Evolutionary conservation across 768 basidiomycete species (phyloP).

Genomic region (Scleroderma citrinum): DNA sequence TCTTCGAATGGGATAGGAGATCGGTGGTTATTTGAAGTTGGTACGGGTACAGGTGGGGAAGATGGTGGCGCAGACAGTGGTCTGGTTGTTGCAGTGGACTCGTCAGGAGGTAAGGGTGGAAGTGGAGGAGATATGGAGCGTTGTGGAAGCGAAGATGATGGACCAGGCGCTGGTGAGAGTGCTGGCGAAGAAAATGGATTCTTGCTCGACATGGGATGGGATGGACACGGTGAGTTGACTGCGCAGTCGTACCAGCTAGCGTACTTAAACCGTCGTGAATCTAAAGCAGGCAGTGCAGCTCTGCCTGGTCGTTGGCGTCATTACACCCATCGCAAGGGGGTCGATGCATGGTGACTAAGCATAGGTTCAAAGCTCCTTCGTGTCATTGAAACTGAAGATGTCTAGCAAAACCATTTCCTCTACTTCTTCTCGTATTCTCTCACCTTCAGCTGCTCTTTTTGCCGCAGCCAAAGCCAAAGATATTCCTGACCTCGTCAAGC

Average conservation of each 20-base stretch:
- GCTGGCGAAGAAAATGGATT: slow-evolving; percentile 14
- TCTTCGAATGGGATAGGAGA: slow-evolving; percentile 28
- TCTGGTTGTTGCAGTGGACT: neutral
- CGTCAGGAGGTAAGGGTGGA: slow-evolving; percentile 1
- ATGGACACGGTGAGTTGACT: no score
- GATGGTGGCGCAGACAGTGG: neutral
- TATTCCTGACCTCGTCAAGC: slow-evolving; percentile 26
- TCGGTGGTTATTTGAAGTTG: neutral
- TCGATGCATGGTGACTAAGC: no score
- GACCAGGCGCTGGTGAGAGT: neutral
- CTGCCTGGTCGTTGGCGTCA: no score
- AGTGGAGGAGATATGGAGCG: slow-evolving; percentile 9
- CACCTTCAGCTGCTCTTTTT: slow-evolving; percentile 12
- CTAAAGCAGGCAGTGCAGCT: no score
- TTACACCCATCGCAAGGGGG: no score
- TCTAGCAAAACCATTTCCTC: neutral
- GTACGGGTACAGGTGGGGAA: neutral
- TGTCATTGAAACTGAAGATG: neutral
- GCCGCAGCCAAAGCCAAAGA: slow-evolving; percentile 16
- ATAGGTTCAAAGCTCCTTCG: no score
- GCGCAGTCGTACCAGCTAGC: no score
- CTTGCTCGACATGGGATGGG: neutral
- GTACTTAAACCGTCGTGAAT: no score
- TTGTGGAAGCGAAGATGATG: neutral
- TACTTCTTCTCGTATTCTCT: neutral